These are phyloP conservation scores for Casuarina equisetifolia DNA, from an alignment of 306 rosid genomes.

Conservation along the genomic window DNA sequence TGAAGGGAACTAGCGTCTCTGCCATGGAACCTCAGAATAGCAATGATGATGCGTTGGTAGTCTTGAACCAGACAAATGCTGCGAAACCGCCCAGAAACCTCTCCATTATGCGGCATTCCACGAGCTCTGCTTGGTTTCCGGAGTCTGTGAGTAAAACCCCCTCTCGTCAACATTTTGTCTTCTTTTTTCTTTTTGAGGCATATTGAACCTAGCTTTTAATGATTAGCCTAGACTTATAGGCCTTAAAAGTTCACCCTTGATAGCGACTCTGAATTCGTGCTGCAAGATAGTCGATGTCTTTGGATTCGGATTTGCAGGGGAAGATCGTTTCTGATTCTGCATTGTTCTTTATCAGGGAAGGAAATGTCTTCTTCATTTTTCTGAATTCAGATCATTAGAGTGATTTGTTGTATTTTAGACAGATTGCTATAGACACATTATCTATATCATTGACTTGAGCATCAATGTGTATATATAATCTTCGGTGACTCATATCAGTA, in stretches of 20 bases:
- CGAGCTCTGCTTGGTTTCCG: constrained; percentile 48
- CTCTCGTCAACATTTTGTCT: no score
- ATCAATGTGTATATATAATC: background rate
- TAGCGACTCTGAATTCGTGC: background rate
- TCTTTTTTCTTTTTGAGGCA: no score
- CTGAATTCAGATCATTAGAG: background rate
- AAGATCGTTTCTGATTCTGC: background rate
- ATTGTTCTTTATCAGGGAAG: background rate
- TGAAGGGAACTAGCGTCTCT: constrained; percentile 23
- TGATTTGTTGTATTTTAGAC: constrained; percentile 4
- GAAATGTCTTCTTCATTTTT: background rate
- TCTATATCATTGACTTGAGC: background rate
- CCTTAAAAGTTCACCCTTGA: background rate
- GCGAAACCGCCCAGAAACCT: constrained; percentile 63
- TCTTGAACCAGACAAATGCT: constrained; percentile 25
- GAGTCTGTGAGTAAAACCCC: constrained; percentile 47
- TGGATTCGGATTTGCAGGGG: background rate
- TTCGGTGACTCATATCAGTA: background rate
- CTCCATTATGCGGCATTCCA: constrained; percentile 48
- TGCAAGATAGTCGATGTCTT: background rate
- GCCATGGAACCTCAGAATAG: constrained; percentile 49
- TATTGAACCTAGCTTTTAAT: background rate
- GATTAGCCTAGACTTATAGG: background rate
- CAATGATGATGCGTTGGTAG: constrained; percentile 36
- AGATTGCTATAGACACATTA: background rate